These are phyloP conservation scores for Aspergillus glaucus DNA, from an alignment of 2,329 filamentous ascomycete genomes.

Conservation along the genomic window DNA sequence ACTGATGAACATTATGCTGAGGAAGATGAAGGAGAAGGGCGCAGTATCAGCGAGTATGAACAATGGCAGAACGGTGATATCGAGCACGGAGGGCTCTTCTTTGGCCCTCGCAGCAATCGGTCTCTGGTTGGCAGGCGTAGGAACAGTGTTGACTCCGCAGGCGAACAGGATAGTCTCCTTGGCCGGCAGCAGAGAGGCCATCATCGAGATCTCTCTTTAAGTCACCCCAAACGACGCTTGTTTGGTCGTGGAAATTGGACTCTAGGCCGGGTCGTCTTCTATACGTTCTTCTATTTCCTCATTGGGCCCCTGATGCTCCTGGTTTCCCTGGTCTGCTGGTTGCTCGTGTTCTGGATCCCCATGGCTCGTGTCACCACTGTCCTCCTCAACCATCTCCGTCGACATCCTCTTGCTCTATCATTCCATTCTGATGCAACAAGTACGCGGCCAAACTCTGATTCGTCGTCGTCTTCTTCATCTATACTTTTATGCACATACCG, in stretches of 20 bases:
- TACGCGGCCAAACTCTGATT: constrained; percentile 62
- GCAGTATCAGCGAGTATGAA: constrained; percentile 97
- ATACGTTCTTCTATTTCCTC: constrained; percentile 89
- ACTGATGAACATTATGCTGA: constrained; percentile 91
- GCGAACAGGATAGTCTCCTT: constrained; percentile 85
- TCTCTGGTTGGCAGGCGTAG: constrained; percentile 82
- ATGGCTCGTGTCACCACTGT: constrained; percentile 95
- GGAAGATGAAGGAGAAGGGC: constrained; percentile 90
- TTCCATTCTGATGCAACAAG: constrained; percentile 83
- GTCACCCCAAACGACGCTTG: constrained; percentile 67
- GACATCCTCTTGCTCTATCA: constrained; percentile 84
- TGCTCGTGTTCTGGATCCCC: constrained; percentile 94
- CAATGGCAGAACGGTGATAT: constrained; percentile 98
- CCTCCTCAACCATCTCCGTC: constrained; percentile 81
- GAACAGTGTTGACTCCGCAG: constrained; percentile 79
- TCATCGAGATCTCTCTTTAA: constrained; percentile 35
- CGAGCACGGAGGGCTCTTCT: constrained; percentile 92
- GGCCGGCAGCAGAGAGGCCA: constrained; percentile 56
- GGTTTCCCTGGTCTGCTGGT: constrained; percentile 86
- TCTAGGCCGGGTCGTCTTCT: constrained; percentile 88
- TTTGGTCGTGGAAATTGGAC: constrained; percentile 97
- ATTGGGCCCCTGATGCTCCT: constrained; percentile 80
- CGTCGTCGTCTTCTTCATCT: constrained; percentile 72
- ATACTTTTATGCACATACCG: constrained; percentile 96
- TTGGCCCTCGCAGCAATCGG: constrained; percentile 69